Base-by-base conservation (phyloP, 73 alveolate genomes). In the Breviolum minutum region DNA sequence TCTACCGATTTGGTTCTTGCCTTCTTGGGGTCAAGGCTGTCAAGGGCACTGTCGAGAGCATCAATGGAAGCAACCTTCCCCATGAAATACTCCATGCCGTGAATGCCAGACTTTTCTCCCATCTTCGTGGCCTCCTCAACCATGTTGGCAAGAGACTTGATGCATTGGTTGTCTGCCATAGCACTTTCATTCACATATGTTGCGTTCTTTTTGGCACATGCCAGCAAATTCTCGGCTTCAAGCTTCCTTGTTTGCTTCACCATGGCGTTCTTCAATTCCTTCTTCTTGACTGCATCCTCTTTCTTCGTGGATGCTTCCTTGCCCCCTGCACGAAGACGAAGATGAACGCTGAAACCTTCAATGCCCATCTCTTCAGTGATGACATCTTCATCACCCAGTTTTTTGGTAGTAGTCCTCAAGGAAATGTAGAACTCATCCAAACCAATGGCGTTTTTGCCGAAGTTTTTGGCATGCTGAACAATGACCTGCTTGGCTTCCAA, bases 1-100 rank as follows among this genome's bases (percentile, higher is more conserved):
- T 76, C 86, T 63, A 76, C 86, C 13, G 63, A 27, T 10, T 76
- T 76, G 61, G 86, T 76, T n/a, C 63, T 76, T 76, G 86, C 60
- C 86, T 76, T 76, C 26, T 76, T 76, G 14, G 63, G 63, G 86
- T 76, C 86, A 76, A 29, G 60, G 86, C 63, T 8, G 63, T 76
- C 86, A 24, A 76, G 24, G 63, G 86, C 61, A 24, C 8, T 7
- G 24, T 29, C 19, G 63, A 76, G 29, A 7, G 8, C 60, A 7
- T 24, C 86, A 76, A 27, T 29, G 63, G 14, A 12, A 24, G 61
- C 10, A 63, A 60, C 24, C 10, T 76, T 76, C 22, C 7, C 26
- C 60, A 76, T 14, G 11, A 76, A 14, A 29, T 14, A 14, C 11
- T 29, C 63, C 11, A 76, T 10, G 10, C 86, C 86, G 8, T 76